Evolutionary conservation across 345 rosid genomes (phyloP), one percentile per base, ranked within the genome.

Genomic region (Salix suchowensis): DNA sequence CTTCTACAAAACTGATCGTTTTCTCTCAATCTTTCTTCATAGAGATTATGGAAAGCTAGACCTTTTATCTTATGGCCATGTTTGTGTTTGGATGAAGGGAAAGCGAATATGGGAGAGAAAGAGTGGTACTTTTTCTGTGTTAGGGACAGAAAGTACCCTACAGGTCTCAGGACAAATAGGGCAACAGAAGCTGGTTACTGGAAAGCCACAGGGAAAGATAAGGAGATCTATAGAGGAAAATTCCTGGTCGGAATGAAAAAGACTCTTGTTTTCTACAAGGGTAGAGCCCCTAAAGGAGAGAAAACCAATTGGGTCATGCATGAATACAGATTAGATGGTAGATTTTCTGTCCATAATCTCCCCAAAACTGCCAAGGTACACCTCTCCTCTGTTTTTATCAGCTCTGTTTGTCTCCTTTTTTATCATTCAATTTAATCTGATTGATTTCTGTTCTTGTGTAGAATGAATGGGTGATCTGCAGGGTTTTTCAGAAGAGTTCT

Each of bases 201-300:
- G 98, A 94, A 94, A 69, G 98, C 98, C 40, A 95, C 98, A 0
- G 98, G 98, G 19, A 95, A 95, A 74, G 98, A 95, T 39, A 95
- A 85, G 65, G 97, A 93, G 84, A 95, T 95, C 34, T 84, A 84
- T 73, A 83, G 85, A 71, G 92, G 89, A 3, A 93, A 90, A 79
- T 83, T 89, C 0, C 86, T 95, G 36, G 97, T 95, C 21, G 98
- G 98, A 23, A 95, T 93, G 97, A 94, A 91, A 88, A 92, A 94
- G 68, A 94, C 97, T 5, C 92, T 94, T 73, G 98, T 94, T 65
- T 94, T 94, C 71, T 94, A 94, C 77, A 81, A 81, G 70, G 98
- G 98, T 12, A 87, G 98, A 79, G 97, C 98, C n/a, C 98, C 98
- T 0, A 92, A 89, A 79, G 97, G 97, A 3, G 91, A 80, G 64